A percentile compares a stretch with the other conserved stretches of the same genome.
Conservation (phyloP, 2,329 filamentous ascomycete genomes). For the Epicoccum nigrum region DNA sequence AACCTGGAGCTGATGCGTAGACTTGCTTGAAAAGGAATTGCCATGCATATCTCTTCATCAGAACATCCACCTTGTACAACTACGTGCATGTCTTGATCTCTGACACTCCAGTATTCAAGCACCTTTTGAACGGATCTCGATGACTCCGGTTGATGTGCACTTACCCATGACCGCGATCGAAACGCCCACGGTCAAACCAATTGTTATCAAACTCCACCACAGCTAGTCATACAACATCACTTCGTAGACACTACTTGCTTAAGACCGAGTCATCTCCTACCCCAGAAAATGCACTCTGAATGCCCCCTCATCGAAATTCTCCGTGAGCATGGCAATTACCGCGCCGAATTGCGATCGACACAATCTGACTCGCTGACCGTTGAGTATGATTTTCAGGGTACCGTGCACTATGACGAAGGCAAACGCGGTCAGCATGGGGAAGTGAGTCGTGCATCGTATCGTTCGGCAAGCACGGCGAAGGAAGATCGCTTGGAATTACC, state of each 20-base stretch:
- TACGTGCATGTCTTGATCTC: too few species aligned
- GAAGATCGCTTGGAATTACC: too few species aligned
- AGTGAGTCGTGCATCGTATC: not conserved
- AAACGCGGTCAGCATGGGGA: not conserved
- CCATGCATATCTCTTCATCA: too few species aligned
- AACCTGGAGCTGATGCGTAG: too few species aligned
- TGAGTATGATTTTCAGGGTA: constrained; percentile 3
- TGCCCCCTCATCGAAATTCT: not conserved
- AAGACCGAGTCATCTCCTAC: not conserved
- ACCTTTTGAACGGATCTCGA: not conserved
- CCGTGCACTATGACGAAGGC: not conserved
- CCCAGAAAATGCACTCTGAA: not conserved
- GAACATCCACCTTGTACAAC: too few species aligned
- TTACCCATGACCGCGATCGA: not conserved
- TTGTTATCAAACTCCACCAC: too few species aligned
- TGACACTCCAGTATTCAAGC: too few species aligned
- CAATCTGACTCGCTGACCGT: not conserved
- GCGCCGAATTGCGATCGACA: not conserved
- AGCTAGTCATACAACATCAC: not conserved
- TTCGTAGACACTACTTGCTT: not conserved
- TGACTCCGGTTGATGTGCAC: not conserved
- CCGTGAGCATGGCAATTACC: not conserved
- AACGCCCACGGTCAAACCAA: too few species aligned
- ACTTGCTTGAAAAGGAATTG: too few species aligned
- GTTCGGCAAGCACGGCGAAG: not conserved